Evolutionary conservation across 2,329 filamentous ascomycete genomes (phyloP).

Genomic region (Pseudogymnoascus sp.): DNA sequence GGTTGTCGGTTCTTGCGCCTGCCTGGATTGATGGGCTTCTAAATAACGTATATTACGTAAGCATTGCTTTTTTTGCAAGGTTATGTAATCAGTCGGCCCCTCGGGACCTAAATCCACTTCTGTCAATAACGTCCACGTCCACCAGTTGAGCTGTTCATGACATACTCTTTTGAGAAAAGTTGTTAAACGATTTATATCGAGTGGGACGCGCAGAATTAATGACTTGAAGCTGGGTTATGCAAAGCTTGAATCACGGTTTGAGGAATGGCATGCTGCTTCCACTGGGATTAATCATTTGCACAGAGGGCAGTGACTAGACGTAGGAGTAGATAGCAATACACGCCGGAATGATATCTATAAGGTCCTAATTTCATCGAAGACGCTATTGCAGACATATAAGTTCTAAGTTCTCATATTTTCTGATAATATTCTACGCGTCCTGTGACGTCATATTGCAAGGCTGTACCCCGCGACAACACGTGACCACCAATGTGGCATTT

Average conservation of each 20-base stretch:
- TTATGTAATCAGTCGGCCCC: not conserved
- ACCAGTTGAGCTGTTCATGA: not conserved
- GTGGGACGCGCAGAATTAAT: not conserved
- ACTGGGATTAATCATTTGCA: too few relatives aligned
- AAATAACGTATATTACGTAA: not conserved
- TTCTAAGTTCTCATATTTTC: not conserved
- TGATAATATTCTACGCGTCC: not conserved
- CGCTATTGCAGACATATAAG: not conserved
- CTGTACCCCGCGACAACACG: slow-evolving; percentile 2
- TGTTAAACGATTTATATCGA: not conserved
- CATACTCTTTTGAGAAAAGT: not conserved
- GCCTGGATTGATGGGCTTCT: not conserved
- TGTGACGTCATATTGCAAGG: not conserved
- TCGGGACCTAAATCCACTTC: not conserved
- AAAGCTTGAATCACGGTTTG: not conserved
- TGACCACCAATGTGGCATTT: not conserved
- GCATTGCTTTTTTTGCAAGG: not conserved
- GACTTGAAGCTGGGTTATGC: not conserved
- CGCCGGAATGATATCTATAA: not conserved
- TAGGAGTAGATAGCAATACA: too few relatives aligned
- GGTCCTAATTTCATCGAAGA: not conserved
- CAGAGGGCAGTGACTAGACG: too few relatives aligned
- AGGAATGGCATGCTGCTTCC: too few relatives aligned
- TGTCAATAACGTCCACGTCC: not conserved
- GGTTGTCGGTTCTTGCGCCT: not conserved